Percentiles rank a stretch among this genome's conserved stretches.
phyloP scores from a whole-genome alignment of 345 rosid species.

The Salix purpurea region DNA sequence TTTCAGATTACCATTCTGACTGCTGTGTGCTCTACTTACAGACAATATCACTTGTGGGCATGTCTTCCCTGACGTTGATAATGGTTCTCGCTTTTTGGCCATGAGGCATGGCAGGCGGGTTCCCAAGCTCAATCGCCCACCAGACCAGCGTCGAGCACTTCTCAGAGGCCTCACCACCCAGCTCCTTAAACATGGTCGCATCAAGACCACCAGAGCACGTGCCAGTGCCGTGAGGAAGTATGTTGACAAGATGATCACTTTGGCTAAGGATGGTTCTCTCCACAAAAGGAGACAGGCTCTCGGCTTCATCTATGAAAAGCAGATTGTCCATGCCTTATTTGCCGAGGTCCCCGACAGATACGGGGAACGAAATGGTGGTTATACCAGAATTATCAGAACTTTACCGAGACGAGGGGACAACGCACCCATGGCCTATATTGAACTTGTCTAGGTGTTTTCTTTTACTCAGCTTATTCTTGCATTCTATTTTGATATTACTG shows the following conservation, averaged over 20 bases:
- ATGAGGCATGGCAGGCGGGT: constrained; percentile 87
- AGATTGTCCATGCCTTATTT: constrained; percentile 83
- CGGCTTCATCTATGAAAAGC: constrained; percentile 84
- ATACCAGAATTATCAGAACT: constrained; percentile 86
- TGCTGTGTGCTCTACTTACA: constrained; percentile 15
- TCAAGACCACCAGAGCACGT: constrained; percentile 82
- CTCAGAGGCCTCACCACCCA: constrained; percentile 89
- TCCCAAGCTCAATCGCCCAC: constrained; percentile 89
- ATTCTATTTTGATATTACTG: not conserved
- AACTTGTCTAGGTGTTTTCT: constrained; percentile 57
- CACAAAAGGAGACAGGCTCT: constrained; percentile 90
- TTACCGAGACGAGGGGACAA: constrained; percentile 94
- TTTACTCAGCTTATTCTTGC: not conserved
- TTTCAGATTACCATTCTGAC: not conserved
- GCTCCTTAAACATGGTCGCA: constrained; percentile 82
- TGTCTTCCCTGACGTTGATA: constrained; percentile 41
- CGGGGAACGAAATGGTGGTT: constrained; percentile 90
- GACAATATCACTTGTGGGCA: constrained; percentile 42
- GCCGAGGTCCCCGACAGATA: constrained; percentile 82
- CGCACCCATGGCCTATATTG: constrained; percentile 97
- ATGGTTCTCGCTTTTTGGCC: constrained; percentile 59
- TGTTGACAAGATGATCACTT: constrained; percentile 86
- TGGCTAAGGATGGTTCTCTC: constrained; percentile 83
- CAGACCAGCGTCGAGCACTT: constrained; percentile 80
- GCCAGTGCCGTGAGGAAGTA: constrained; percentile 87